These are phyloP conservation scores for Skeletonema tropicum DNA, from an alignment of 108 stramenopile species.

Conservation along the genomic window DNA sequence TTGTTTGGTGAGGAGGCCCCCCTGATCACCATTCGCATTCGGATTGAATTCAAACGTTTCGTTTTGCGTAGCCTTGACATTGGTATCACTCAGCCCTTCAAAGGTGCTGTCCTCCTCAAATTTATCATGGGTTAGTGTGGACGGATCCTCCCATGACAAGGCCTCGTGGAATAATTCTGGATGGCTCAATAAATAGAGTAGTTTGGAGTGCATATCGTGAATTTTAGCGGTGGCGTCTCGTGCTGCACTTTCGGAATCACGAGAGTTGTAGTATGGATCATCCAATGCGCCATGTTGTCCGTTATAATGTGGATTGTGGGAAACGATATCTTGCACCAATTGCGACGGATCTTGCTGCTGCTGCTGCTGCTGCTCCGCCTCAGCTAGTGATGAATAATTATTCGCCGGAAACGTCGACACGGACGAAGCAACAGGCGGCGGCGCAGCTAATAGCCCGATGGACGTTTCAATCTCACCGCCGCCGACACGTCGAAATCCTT, in stretches of 20 bases:
- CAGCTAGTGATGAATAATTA: not conserved
- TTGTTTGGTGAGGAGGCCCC: conserved; percentile 23
- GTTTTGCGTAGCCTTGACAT: not conserved
- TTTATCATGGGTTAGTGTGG: no score
- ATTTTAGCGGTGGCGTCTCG: conserved; percentile 74
- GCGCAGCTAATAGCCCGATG: not conserved
- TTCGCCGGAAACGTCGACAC: not conserved
- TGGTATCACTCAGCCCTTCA: conserved; percentile 22
- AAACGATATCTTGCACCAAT: not conserved
- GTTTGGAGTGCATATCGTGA: conserved; percentile 72
- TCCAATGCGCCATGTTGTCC: not conserved
- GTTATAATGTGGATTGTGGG: not conserved
- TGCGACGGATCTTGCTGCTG: not conserved
- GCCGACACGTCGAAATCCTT: not conserved
- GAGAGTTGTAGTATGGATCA: not conserved
- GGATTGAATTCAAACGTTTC: conserved; percentile 40
- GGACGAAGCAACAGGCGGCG: not conserved
- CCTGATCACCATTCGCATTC: conserved; percentile 14
- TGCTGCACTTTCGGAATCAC: no score
- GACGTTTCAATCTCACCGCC: not conserved
- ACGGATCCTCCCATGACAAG: conserved; percentile 49
- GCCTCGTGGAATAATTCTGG: conserved; percentile 83
- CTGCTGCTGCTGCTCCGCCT: no score
- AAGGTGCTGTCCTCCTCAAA: conserved; percentile 51
- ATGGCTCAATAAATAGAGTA: conserved; percentile 72